Percentiles rank a stretch among this genome's conserved stretches.
These are phyloP conservation scores for Nicotiana noctiflora DNA, from an alignment of 257 asterid genomes.

Conservation along the genomic window DNA sequence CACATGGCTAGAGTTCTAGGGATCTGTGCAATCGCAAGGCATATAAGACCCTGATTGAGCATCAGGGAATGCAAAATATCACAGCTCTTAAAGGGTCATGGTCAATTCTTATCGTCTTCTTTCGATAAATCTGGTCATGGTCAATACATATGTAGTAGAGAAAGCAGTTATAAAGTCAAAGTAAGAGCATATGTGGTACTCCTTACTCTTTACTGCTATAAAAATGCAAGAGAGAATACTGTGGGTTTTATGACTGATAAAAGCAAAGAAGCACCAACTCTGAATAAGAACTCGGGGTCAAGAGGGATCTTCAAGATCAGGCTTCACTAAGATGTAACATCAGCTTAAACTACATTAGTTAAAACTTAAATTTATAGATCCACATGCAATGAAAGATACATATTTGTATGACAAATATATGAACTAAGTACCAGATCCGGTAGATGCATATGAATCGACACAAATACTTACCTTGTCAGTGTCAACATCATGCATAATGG, in stretches of 20 bases:
- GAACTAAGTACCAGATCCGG: neutral
- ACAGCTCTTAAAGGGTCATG: neutral
- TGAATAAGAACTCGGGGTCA: no score
- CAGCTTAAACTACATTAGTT: neutral
- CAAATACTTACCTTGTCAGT: conserved; percentile 42
- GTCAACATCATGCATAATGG: conserved; percentile 59
- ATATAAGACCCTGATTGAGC: neutral
- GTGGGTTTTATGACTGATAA: neutral
- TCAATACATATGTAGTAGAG: neutral
- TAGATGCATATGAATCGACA: neutral
- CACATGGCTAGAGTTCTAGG: neutral
- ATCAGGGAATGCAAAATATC: neutral
- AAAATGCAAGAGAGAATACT: neutral
- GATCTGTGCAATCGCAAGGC: neutral
- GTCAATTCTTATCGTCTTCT: neutral
- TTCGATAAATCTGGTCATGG: neutral
- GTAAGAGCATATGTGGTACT: neutral
- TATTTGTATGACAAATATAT: neutral
- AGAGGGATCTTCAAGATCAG: no score
- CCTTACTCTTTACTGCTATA: neutral
- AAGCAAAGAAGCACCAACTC: neutral
- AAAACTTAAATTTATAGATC: neutral
- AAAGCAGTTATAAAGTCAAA: neutral
- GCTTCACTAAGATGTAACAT: neutral
- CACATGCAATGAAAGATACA: neutral